phyloP scores from a whole-genome alignment of 305 asterid species.

The Fraxinus greggii region DNA sequence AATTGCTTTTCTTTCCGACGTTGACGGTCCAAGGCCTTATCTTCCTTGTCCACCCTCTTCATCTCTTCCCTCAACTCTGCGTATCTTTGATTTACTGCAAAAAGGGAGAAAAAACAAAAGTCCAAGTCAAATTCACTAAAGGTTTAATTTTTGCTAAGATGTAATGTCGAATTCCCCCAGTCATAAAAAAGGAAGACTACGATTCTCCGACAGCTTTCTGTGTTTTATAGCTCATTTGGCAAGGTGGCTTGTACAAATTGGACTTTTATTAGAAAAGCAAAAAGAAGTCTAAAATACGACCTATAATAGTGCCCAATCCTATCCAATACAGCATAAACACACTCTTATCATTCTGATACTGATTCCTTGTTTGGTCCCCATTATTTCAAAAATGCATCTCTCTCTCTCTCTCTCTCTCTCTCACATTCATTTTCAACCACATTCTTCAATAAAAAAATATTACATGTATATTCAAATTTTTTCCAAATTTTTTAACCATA shows the following conservation, averaged over 20 bases:
- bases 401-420: too few species aligned
- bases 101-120: background rate
- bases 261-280: background rate
- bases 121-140: background rate
- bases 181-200: background rate
- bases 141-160: background rate
- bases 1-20: constrained; percentile 70
- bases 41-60: constrained; percentile 74
- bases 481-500: background rate
- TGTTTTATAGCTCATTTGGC: background rate
- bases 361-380: too few species aligned
- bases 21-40: constrained; percentile 63
- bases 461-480: too few species aligned
- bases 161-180: background rate
- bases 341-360: background rate
- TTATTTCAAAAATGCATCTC: background rate
- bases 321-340: background rate
- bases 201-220: background rate
- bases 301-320: background rate
- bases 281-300: background rate
- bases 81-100: constrained; percentile 66
- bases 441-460: too few species aligned
- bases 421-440: too few species aligned
- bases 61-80: constrained; percentile 59
- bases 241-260: background rate